A percentile compares a stretch with the other conserved stretches of the same genome.
Evolutionary conservation across 331 rosid genomes (phyloP).

Genomic region (Cydonia oblonga): DNA sequence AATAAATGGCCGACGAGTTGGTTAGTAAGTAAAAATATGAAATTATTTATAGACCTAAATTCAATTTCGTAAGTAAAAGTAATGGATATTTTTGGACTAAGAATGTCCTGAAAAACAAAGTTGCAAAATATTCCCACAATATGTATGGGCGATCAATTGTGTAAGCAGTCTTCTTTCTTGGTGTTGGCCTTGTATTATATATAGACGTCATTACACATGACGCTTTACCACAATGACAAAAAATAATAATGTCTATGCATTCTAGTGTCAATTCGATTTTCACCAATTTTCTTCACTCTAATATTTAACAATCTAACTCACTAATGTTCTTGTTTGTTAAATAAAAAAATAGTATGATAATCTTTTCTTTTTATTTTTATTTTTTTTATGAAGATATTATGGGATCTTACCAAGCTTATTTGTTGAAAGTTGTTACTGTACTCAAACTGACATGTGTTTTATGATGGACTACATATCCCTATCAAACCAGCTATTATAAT

Average conservation of each 20-base stretch:
- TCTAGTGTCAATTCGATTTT: rapidly evolving
- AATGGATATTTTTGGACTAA: neutral
- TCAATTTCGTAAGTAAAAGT: neutral
- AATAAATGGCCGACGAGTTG: no score
- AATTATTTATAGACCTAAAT: neutral
- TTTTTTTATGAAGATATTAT: no score
- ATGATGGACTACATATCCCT: neutral
- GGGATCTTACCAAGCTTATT: no score
- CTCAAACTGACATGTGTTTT: neutral
- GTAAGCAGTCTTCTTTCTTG: neutral
- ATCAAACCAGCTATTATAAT: neutral
- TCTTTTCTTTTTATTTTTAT: no score
- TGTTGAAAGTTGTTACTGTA: no score
- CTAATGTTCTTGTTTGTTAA: no score
- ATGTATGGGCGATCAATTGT: no score
- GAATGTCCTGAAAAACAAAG: neutral
- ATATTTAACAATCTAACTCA: no score
- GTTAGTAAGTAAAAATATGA: neutral
- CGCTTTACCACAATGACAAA: rapidly evolving
- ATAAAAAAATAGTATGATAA: no score
- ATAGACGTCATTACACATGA: no score
- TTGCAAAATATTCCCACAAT: neutral
- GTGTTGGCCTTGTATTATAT: neutral
- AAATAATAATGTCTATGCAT: no score
- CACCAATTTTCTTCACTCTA: no score